phyloP scores from a whole-genome alignment of 768 basidiomycete species.

The Phylloporus sp. region DNA sequence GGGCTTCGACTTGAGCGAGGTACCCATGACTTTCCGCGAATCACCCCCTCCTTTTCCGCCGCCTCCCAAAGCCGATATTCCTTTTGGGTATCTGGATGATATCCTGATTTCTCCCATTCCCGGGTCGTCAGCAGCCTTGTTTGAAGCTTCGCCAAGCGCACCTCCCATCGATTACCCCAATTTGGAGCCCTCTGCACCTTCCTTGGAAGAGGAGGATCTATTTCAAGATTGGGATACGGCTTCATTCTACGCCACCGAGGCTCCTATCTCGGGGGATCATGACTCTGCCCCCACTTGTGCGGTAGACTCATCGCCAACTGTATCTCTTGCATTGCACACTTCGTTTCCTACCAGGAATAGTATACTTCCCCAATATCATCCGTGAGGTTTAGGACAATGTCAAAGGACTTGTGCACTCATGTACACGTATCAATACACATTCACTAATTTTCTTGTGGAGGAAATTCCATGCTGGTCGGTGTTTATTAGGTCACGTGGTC shows the following conservation, averaged over 20 bases:
- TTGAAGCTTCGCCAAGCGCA: constrained; percentile 36
- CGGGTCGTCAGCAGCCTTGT: constrained; percentile 44
- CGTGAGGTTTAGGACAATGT: constrained; percentile 13
- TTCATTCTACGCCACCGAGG: constrained; percentile 5
- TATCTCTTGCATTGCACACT: background rate
- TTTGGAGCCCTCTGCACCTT: constrained; percentile 48
- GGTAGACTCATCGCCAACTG: background rate
- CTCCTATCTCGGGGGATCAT: background rate
- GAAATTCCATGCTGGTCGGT: background rate
- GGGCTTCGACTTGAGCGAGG: constrained; percentile 3
- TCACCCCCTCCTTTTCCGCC: constrained; percentile 25
- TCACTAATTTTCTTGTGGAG: constrained; percentile 19
- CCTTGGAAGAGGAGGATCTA: constrained; percentile 20
- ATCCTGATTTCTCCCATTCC: constrained; percentile 30
- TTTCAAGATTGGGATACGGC: constrained; percentile 22
- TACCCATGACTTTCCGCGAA: constrained; percentile 7
- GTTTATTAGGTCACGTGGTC: background rate
- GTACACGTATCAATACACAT: constrained; percentile 19
- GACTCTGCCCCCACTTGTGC: background rate
- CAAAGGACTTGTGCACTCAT: constrained; percentile 10
- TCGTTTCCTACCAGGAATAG: constrained; percentile 11
- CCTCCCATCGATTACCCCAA: constrained; percentile 28
- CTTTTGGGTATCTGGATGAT: constrained; percentile 34
- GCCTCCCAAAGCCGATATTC: constrained; percentile 40
- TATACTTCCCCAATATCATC: constrained; percentile 28